A percentile compares a stretch with the other conserved stretches of the same genome.
phyloP scores from a whole-genome alignment of 768 basidiomycete genomes.

The Xerocomus potaroensis region DNA sequence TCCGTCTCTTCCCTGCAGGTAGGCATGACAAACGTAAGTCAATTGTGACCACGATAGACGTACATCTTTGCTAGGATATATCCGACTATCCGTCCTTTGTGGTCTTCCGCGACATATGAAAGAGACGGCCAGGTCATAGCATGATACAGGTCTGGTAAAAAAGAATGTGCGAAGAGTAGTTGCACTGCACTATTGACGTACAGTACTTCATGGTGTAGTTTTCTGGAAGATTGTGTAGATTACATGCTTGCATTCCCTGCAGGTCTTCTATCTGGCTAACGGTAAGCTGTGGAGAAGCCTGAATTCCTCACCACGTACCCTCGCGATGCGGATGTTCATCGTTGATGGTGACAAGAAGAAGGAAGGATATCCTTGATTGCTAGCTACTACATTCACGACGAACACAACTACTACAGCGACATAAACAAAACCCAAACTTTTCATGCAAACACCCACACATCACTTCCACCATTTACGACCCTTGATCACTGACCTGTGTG shows the following conservation, averaged over 20 bases:
- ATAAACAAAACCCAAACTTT: constrained; percentile 14
- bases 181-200: constrained; percentile 33
- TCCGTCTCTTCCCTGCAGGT: constrained; percentile 51
- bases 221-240: constrained; percentile 90
- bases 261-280: constrained; percentile 73
- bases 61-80: constrained; percentile 97
- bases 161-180: not conserved
- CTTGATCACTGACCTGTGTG: constrained; percentile 23
- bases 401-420: constrained; percentile 27
- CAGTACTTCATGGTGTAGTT: constrained; percentile 84
- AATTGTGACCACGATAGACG: constrained; percentile 18
- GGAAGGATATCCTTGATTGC: not conserved
- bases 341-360: not conserved
- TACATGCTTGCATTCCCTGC: constrained; percentile 90
- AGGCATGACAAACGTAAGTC: constrained; percentile 24
- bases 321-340: constrained; percentile 32
- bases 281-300: constrained; percentile 12
- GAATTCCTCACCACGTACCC: constrained; percentile 14
- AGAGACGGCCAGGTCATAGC: constrained; percentile 89
- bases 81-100: constrained; percentile 85
- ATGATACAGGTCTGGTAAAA: constrained; percentile 77
- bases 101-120: constrained; percentile 89
- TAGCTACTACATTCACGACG: constrained; percentile 18
- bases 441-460: constrained; percentile 3
- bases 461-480: constrained; percentile 17